Percentiles rank a stretch among this genome's conserved stretches.
These are phyloP conservation scores for Suhomyces pyralidae DNA, from an alignment of 805 yeast genomes.

Conservation along the genomic window DNA sequence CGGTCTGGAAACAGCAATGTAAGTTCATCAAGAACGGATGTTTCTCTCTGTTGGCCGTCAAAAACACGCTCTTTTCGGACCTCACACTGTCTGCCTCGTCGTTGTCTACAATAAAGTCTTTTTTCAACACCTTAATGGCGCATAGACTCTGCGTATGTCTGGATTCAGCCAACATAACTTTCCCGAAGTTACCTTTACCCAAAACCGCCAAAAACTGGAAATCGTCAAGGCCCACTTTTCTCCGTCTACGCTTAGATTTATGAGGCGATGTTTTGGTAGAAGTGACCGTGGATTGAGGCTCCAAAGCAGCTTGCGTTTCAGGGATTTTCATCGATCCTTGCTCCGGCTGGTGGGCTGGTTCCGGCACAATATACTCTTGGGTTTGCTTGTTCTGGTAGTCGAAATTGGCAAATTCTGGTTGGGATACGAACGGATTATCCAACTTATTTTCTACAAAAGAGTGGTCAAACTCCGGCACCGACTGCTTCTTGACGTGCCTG, in stretches of 20 bases:
- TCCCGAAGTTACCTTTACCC: conserved; percentile 98
- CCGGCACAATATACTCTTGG: conserved; percentile 15
- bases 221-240: conserved; percentile 89
- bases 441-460: conserved; percentile 1
- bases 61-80: conserved; percentile 90
- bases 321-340: neutral
- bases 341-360: conserved; percentile 1
- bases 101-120: conserved; percentile 90
- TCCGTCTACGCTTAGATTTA: conserved; percentile 43
- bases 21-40: conserved; percentile 92
- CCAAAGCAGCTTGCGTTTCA: neutral
- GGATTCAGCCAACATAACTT: conserved; percentile 95
- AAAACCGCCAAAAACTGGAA: conserved; percentile 90
- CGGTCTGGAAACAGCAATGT: conserved; percentile 96
- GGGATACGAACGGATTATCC: conserved; percentile 8
- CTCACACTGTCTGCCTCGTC: conserved; percentile 95
- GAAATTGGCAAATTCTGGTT: conserved; percentile 19
- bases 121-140: conserved; percentile 95
- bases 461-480: conserved; percentile 3
- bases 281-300: conserved; percentile 1
- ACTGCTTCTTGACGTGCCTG: conserved; percentile 13
- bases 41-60: conserved; percentile 75
- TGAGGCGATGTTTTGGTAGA: conserved; percentile 15
- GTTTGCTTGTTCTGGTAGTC: conserved; percentile 25
- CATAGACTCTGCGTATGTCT: conserved; percentile 76